These are phyloP conservation scores for Entomophthora muscae DNA, from an alignment of 371 early-diverging fungal genomes.

Conservation along the genomic window DNA sequence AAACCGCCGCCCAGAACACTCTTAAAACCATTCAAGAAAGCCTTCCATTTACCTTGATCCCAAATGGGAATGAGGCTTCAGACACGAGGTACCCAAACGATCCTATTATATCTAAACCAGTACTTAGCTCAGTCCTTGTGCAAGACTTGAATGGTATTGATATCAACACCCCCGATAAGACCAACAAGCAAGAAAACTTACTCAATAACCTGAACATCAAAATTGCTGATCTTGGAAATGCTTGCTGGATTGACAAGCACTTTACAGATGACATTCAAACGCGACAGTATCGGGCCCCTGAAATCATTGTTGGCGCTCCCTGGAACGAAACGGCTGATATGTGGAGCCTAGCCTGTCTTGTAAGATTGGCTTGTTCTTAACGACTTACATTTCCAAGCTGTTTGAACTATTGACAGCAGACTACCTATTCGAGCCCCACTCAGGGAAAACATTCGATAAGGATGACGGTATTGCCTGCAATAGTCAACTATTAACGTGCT, in stretches of 20 bases:
- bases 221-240: conserved; percentile 95
- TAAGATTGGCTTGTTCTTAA: conserved; percentile 13
- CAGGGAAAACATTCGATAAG: conserved; percentile 62
- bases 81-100: conserved; percentile 5
- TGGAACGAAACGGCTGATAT: conserved; percentile 90
- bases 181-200: not conserved
- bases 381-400: conserved; percentile 15
- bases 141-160: not conserved
- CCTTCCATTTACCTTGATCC: not conserved
- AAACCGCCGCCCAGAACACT: not conserved
- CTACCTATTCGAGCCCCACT: conserved; percentile 84
- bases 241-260: conserved; percentile 91
- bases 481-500: conserved; percentile 6
- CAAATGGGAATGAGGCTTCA: conserved; percentile 9
- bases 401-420: conserved; percentile 88
- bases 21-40: not conserved
- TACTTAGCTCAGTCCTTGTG: no score
- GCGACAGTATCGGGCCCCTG: conserved; percentile 94
- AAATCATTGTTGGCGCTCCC: conserved; percentile 85
- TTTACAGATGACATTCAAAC: conserved; percentile 95
- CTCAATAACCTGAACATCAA: conserved; percentile 46
- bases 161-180: not conserved
- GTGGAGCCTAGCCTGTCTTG: conserved; percentile 95
- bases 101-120: no score
- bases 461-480: conserved; percentile 57